A percentile compares a stretch with the other conserved stretches of the same genome.
Evolutionary conservation across 352 stramenopile genomes (phyloP).

Genomic region (Thalassiosira delicatula): DNA sequence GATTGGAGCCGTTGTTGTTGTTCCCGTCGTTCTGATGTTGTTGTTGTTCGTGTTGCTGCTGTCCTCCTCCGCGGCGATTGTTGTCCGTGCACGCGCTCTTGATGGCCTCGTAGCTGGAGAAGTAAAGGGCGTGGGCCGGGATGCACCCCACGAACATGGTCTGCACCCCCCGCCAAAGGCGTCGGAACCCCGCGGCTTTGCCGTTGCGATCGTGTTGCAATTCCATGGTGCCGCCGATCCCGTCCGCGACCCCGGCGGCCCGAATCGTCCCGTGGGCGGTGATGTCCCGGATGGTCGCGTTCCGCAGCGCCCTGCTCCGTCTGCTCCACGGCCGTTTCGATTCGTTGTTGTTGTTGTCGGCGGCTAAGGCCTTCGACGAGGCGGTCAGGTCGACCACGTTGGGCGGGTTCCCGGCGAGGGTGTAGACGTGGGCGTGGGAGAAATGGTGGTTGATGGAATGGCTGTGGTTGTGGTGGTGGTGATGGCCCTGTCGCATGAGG

Average conservation of each 20-base stretch:
- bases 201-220: background rate
- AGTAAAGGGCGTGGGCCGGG: slow-evolving; percentile 91
- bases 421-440: slow-evolving; percentile 23
- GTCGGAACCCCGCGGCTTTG: slow-evolving; percentile 54
- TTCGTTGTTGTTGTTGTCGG: background rate
- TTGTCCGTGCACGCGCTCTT: slow-evolving; percentile 56
- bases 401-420: slow-evolving; percentile 18
- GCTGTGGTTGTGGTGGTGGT: slow-evolving; percentile 3
- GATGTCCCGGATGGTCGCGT: slow-evolving; percentile 32
- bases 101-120: slow-evolving; percentile 81
- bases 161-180: slow-evolving; percentile 96
- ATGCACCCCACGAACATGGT: slow-evolving; percentile 97
- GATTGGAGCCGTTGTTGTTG: slow-evolving; percentile 18
- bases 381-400: slow-evolving; percentile 53
- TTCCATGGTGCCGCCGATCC: background rate
- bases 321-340: slow-evolving; percentile 39
- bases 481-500: slow-evolving; percentile 52
- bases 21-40: background rate
- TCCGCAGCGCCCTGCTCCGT: slow-evolving; percentile 8
- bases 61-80: background rate
- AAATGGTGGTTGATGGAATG: background rate
- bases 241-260: slow-evolving; percentile 17
- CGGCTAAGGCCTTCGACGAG: background rate
- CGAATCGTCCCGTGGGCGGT: slow-evolving; percentile 23
- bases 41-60: slow-evolving; percentile 10